A percentile compares a stretch with the other conserved stretches of the same genome.
phyloP scores from a whole-genome alignment of 306 rosid genomes.

The Aeschynomene evenia region DNA sequence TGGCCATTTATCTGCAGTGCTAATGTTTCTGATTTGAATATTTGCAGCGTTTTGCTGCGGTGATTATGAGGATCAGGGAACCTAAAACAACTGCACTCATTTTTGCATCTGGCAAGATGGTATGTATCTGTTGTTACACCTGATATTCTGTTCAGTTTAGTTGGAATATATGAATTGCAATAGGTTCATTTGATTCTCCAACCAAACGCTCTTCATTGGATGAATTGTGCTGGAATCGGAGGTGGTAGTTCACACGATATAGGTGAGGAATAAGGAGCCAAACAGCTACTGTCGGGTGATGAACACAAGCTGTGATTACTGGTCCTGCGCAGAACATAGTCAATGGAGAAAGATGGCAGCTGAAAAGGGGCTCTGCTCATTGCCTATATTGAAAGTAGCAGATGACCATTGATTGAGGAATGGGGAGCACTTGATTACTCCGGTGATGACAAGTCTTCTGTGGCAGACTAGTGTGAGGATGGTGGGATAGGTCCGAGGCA shows the following conservation, averaged over 20 bases:
- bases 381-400: too few relatives aligned
- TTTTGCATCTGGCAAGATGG: constrained; percentile 97
- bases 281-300: neutral
- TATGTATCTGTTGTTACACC: constrained; percentile 32
- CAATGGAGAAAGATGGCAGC: too few relatives aligned
- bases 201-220: neutral
- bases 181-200: neutral
- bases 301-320: neutral
- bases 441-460: too few relatives aligned
- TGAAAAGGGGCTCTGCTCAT: too few relatives aligned
- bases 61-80: constrained; percentile 93
- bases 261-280: neutral
- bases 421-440: too few relatives aligned
- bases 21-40: constrained; percentile 24
- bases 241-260: neutral
- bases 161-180: neutral
- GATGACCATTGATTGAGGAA: too few relatives aligned
- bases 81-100: constrained; percentile 93
- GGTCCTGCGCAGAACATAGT: too few relatives aligned
- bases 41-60: constrained; percentile 97
- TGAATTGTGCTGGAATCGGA: neutral
- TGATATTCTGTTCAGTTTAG: neutral
- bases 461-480: neutral
- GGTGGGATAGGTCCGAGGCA: neutral
- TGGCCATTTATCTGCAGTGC: constrained; percentile 1